Evolutionary conservation across 176 grass and related monocot species (phyloP).

Genomic region (Cymbopogon citratus): DNA sequence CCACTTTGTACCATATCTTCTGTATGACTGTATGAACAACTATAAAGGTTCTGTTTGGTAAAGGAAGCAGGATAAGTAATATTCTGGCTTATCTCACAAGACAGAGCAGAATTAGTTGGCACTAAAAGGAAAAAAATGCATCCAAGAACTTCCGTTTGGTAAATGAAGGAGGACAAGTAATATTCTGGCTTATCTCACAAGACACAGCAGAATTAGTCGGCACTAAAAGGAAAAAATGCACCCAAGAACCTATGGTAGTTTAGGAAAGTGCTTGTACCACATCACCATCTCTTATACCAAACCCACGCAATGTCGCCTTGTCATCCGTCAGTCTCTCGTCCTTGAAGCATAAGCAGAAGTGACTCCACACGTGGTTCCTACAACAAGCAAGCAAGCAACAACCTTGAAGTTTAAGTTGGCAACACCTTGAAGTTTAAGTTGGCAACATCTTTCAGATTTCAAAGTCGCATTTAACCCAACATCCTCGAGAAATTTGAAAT

Average conservation of each 20-base stretch:
- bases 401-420: background rate
- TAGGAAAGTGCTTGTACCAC: conserved; percentile 46
- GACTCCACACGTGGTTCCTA: conserved; percentile 90
- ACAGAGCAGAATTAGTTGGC: conserved; percentile 7
- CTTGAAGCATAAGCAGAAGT: conserved; percentile 84
- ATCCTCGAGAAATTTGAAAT: background rate
- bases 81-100: background rate
- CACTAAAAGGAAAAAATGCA: conserved; percentile 16
- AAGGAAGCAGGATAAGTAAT: background rate
- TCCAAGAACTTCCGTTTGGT: background rate
- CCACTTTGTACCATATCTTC: background rate
- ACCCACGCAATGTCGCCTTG: conserved; percentile 49
- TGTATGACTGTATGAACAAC: background rate
- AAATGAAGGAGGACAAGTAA: background rate
- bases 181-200: background rate
- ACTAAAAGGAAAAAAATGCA: conserved; percentile 3
- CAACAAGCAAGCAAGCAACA: conserved; percentile 30
- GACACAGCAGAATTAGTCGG: conserved; percentile 12
- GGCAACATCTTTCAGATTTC: background rate
- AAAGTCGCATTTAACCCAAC: background rate
- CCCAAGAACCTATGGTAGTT: background rate
- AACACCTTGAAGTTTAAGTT: background rate
- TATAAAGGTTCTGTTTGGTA: background rate
- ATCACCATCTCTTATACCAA: conserved; percentile 86
- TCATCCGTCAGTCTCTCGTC: conserved; percentile 70